These are phyloP conservation scores for Solanum aculeatissimum DNA, from an alignment of 305 asterid species.

Conservation along the genomic window DNA sequence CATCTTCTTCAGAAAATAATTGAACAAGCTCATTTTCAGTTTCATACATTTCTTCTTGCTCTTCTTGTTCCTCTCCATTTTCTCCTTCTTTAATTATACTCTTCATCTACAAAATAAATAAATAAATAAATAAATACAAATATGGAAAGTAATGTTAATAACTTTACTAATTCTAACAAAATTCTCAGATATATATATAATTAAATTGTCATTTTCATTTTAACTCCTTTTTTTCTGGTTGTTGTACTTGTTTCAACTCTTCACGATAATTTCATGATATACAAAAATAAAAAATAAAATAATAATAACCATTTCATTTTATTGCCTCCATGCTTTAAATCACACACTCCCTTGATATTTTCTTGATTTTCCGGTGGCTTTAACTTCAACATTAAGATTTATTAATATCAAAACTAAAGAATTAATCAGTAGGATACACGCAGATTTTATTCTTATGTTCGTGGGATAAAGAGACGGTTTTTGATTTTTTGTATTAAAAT, in stretches of 20 bases:
- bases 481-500: too few relatives aligned
- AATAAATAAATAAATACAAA: neutral
- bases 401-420: neutral
- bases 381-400: neutral
- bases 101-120: constrained; percentile 25
- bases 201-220: neutral
- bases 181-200: neutral
- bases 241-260: constrained; percentile 26
- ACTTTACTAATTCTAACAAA: neutral
- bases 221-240: constrained; percentile 18
- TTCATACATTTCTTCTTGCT: constrained; percentile 40
- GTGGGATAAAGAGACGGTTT: too few relatives aligned
- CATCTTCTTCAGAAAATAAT: constrained; percentile 69
- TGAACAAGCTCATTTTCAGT: constrained; percentile 56
- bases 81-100: constrained; percentile 23
- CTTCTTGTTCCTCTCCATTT: constrained; percentile 17
- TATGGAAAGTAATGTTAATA: neutral
- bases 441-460: too few relatives aligned
- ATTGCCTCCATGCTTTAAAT: neutral
- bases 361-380: neutral
- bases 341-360: neutral
- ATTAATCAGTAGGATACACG: neutral
- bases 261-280: constrained; percentile 37
- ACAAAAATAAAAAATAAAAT: neutral
- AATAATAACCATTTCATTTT: constrained; percentile 9